Evolutionary conservation across 192 early-diverging fungal species (phyloP).

Genomic region (Podochytrium sp.): DNA sequence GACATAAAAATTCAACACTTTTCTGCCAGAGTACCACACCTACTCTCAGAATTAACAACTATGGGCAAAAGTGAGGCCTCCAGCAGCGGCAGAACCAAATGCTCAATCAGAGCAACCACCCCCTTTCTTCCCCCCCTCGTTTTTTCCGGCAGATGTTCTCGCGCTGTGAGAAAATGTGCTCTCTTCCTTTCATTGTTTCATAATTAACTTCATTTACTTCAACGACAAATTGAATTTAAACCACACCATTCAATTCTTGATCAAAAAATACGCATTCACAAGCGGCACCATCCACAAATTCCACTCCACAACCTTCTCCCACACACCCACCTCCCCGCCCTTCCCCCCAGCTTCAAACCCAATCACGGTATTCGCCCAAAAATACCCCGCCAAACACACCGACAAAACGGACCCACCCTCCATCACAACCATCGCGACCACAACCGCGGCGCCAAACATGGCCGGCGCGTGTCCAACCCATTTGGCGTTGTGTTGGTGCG

Average conservation of each 20-base stretch:
- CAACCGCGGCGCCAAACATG: conserved; percentile 17
- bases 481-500: conserved; percentile 19
- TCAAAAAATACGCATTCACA: conserved; percentile 17
- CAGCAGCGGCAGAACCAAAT: no score
- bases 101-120: neutral
- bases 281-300: conserved; percentile 8
- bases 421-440: conserved; percentile 12
- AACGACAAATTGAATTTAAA: neutral
- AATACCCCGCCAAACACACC: neutral
- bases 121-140: neutral
- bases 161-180: neutral
- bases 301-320: conserved; percentile 16
- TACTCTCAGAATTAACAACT: no score
- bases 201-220: neutral
- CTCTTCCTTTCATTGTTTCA: neutral
- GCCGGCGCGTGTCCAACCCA: neutral
- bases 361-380: conserved; percentile 8
- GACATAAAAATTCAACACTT: no score
- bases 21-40: no score
- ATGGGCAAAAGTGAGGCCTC: no score
- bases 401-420: conserved; percentile 31
- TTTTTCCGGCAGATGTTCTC: neutral
- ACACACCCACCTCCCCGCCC: neutral
- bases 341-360: neutral
- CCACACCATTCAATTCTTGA: neutral